phyloP scores from a whole-genome alignment of 1,139 yeast species.

The Nakaseomyces bracarensis region DNA sequence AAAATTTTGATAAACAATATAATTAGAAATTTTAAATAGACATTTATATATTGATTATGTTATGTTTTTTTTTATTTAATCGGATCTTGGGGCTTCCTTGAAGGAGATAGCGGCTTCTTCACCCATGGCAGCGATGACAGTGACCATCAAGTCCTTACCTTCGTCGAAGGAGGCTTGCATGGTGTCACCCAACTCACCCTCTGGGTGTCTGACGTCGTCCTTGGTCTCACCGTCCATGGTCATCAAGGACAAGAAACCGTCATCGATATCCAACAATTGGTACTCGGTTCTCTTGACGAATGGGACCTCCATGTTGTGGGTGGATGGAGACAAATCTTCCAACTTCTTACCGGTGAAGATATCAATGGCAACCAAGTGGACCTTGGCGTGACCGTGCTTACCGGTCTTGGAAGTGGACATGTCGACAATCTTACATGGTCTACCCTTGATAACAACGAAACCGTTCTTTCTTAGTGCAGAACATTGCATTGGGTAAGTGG shows the following conservation, averaged over 20 bases:
- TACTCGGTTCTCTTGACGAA: conserved; percentile 89
- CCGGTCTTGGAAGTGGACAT: conserved; percentile 99
- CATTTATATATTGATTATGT: neutral
- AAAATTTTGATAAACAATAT: no score
- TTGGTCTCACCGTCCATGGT: conserved; percentile 95
- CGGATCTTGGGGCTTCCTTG: conserved; percentile 92
- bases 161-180: conserved; percentile 89
- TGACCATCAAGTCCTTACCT: conserved; percentile 93
- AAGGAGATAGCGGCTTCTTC: conserved; percentile 97
- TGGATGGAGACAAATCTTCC: conserved; percentile 99
- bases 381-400: conserved; percentile 99
- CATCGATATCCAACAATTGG: conserved; percentile 97
- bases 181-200: conserved; percentile 92
- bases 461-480: conserved; percentile 99
- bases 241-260: conserved; percentile 96
- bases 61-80: conserved; percentile 19
- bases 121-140: conserved; percentile 96
- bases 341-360: conserved; percentile 99
- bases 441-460: conserved; percentile 95
- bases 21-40: no score
- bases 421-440: conserved; percentile 99
- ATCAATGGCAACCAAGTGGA: conserved; percentile 97
- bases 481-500: conserved; percentile 99
- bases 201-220: conserved; percentile 98
- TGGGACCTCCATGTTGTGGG: conserved; percentile 99